Conservation (phyloP, 768 basidiomycete genomes). For the Leccinellum rugosiceps region DNA sequence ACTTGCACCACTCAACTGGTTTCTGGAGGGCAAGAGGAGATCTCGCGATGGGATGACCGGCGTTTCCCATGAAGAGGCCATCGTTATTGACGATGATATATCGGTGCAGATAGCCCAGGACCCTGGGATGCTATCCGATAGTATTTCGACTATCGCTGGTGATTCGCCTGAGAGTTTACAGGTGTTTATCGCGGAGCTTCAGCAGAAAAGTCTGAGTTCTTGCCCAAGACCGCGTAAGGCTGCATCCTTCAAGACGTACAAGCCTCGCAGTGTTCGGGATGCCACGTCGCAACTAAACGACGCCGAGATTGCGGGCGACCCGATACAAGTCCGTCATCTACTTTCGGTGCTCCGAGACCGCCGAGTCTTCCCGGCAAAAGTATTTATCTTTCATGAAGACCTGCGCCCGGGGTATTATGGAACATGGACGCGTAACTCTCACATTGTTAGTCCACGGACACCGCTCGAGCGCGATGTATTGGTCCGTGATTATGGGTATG, state of each 20-base stretch:
- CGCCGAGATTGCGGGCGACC: slow-evolving; percentile 74
- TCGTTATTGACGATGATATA: slow-evolving; percentile 52
- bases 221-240: slow-evolving; percentile 17
- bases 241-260: slow-evolving; percentile 29
- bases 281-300: slow-evolving; percentile 66
- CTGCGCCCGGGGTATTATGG: slow-evolving; percentile 90
- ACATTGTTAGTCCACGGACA: slow-evolving; percentile 73
- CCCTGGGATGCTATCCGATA: slow-evolving; percentile 6
- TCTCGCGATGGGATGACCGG: slow-evolving; percentile 20
- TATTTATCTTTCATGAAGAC: slow-evolving; percentile 81
- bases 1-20: slow-evolving; percentile 74
- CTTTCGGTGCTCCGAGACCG: slow-evolving; percentile 61
- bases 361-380: slow-evolving; percentile 65
- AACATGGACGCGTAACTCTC: slow-evolving; percentile 87
- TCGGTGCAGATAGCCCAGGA: slow-evolving; percentile 11
- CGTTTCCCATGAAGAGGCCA: slow-evolving; percentile 42
- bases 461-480: slow-evolving; percentile 80
- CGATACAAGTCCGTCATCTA: slow-evolving; percentile 61
- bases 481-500: slow-evolving; percentile 84
- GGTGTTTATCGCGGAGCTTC: slow-evolving; percentile 26
- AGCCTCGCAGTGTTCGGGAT: slow-evolving; percentile 41
- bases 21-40: slow-evolving; percentile 36
- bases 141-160: neutral
- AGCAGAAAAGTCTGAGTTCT: slow-evolving; percentile 25
- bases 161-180: slow-evolving; percentile 10